A percentile compares a stretch with the other conserved stretches of the same genome.
These are phyloP conservation scores for Pleurotus salmoneostramineus DNA, from an alignment of 768 basidiomycete genomes.

Conservation along the genomic window DNA sequence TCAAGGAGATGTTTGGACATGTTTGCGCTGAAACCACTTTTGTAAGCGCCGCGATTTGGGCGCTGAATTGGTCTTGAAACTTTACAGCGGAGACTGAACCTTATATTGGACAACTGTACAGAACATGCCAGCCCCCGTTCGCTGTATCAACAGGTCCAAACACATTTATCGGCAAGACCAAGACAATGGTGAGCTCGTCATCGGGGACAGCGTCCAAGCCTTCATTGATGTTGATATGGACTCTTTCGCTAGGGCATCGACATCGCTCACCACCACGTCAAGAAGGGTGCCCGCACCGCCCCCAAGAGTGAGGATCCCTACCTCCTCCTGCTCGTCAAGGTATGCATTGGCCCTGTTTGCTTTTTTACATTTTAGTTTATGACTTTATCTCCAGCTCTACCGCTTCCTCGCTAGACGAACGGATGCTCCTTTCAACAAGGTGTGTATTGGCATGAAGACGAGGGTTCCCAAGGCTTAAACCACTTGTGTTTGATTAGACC, in stretches of 20 bases:
- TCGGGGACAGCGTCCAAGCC: slow-evolving; percentile 22
- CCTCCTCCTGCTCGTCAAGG: slow-evolving; percentile 97
- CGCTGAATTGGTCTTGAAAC: slow-evolving; percentile 5
- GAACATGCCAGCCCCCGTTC: slow-evolving; percentile 57
- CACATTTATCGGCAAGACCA: slow-evolving; percentile 58
- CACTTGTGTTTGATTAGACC: slow-evolving; percentile 44
- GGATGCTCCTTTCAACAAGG: slow-evolving; percentile 95
- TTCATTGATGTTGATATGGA: slow-evolving; percentile 14
- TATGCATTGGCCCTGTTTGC: slow-evolving; percentile 27
- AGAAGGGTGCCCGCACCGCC: slow-evolving; percentile 90
- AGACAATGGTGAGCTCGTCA: slow-evolving; percentile 71
- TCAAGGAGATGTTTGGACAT: slow-evolving; percentile 28
- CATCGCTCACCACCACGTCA: slow-evolving; percentile 95
- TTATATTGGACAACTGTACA: slow-evolving; percentile 49
- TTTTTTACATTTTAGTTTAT: background rate
- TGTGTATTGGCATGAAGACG: slow-evolving; percentile 19
- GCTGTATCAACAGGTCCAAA: slow-evolving; percentile 39
- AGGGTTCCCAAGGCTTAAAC: no score
- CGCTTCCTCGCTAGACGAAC: slow-evolving; percentile 98
- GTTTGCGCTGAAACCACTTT: background rate
- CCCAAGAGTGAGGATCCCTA: slow-evolving; percentile 99
- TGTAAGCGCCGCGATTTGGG: background rate
- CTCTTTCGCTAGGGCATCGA: slow-evolving; percentile 77
- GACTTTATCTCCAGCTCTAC: slow-evolving; percentile 66
- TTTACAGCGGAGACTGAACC: slow-evolving; percentile 39